Percentiles rank a stretch among this genome's conserved stretches.
Evolutionary conservation across 1,284 basidiomycete genomes (phyloP).

Genomic region (Exsudoporus floridanus): DNA sequence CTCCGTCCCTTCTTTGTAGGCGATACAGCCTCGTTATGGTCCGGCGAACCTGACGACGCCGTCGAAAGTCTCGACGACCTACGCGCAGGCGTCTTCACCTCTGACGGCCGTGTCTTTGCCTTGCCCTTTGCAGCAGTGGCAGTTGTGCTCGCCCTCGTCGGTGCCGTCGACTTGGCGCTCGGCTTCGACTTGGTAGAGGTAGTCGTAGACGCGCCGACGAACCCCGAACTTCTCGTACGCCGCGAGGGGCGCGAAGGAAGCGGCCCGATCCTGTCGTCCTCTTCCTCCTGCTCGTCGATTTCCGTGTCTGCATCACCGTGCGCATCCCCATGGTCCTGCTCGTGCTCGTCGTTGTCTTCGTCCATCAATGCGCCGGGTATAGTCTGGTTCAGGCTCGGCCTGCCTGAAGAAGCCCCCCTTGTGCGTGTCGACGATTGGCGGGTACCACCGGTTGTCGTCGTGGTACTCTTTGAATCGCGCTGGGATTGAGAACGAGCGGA

Average conservation of each 20-base stretch:
- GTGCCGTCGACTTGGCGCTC: neutral
- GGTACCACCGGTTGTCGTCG: neutral
- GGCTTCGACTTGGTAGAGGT: conserved; percentile 12
- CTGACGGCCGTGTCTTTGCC: conserved; percentile 16
- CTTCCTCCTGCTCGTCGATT: conserved; percentile 29
- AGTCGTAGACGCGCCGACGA: conserved; percentile 1
- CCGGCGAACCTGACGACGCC: conserved; percentile 30
- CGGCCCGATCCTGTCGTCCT: conserved; percentile 54
- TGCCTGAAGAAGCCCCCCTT: conserved; percentile 10
- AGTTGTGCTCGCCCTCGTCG: neutral
- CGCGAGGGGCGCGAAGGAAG: conserved; percentile 40
- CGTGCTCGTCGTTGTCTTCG: conserved; percentile 41
- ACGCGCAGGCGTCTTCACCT: conserved; percentile 28
- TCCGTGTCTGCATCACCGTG: conserved; percentile 27
- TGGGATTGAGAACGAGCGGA: conserved; percentile 11
- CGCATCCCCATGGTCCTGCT: conserved; percentile 22
- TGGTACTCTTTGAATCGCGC: conserved; percentile 7
- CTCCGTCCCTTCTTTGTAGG: conserved; percentile 28
- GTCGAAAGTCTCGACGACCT: conserved; percentile 34
- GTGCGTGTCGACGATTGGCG: conserved; percentile 6
- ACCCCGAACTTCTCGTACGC: conserved; percentile 25
- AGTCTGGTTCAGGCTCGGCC: conserved; percentile 36
- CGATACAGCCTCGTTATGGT: conserved; percentile 19
- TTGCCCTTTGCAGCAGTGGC: conserved; percentile 12
- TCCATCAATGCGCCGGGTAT: conserved; percentile 58